Base-by-base conservation (phyloP, 1,284 basidiomycete species). In the Anthracocystis panici-leucophaei region DNA sequence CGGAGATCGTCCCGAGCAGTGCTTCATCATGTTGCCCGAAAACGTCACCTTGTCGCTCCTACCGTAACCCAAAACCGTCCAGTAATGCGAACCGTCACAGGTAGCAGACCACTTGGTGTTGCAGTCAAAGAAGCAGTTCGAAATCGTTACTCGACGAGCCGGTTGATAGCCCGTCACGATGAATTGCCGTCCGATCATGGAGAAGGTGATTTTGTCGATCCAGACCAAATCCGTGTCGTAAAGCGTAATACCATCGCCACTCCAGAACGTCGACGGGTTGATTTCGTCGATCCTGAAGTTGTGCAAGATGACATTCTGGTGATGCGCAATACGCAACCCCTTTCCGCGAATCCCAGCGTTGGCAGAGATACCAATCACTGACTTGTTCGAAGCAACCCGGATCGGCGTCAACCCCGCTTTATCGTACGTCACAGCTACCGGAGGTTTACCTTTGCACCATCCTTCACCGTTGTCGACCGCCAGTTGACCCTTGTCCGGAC, bases 251-350 rank as follows among this genome's bases (percentile, higher is more conserved):
- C 66, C 82, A 45, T 84, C 82, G 21, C 82, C 82, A 14, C 82
- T 80, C 74, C 69, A 77, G 45, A 77, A 65, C 18, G 8, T 41
- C 16, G 52, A 27, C 0, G 72, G 51, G 42, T 79, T 79, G 58
- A 74, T 65, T 14, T 68, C 25, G 20, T 75, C 77, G 35, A 85
- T 83, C 31, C 75, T 59, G 42, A 85, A 75, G 45, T 84, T 86
- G 69, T 86, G 84, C 54, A 86, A 78, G 61, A 86, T 86, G 44
- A 86, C 80, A 57, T 87, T 86, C 38, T 76, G 59, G 11, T 50
- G 16, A 16, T 69, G 52, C 23, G 44, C 41, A 14, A 78, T 46
- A 1, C 45, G 20, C 49, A 78, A 75, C 0, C 81, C 83, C 9
- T 82, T 77, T 2, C 77, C 77, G 3, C 84, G 78, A 31, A 82